Evolutionary conservation across 2,329 filamentous ascomycete species (phyloP), one percentile per base, ranked within the genome.

Genomic region (Microsporum canis): DNA sequence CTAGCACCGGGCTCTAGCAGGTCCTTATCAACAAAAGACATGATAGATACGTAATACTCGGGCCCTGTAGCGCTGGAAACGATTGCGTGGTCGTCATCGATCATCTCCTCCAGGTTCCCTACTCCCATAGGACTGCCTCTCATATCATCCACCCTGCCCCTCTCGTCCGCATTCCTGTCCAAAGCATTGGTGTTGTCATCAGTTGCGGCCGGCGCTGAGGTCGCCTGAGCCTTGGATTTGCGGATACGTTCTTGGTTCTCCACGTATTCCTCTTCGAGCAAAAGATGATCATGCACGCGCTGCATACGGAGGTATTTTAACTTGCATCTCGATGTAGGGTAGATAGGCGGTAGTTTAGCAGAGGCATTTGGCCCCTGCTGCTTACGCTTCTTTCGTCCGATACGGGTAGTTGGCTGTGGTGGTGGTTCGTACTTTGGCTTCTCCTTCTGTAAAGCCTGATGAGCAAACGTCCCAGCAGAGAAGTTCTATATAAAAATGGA

Each of bases 391-490:
- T 95, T 96, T 72, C 92, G 89, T 64, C 94, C 94, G 74, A 99
- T 88, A 74, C 94, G 89, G 67, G 94, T 97, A 65, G 94, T 99
- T 65, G 94, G 94, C 71, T 92, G 88, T 76, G 94, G 94, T 68
- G 94, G 94, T 66, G 94, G 94, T 78, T 99, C 94, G 82, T 99
- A 99, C 88, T 96, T 97, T 73, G 94, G 94, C 87, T 99, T 99
- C 65, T 99, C 92, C 84, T 99, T 97, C 92, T 96, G 71, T 68
- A 63, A 58, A 29, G 23, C n/a, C 38, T 45, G 61, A 60, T 64
- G 63, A 68, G 41, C 66, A 66, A 59, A 60, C 38, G 58, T 31
- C 17, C n/a, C 62, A 61, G 7, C 8, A 39, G 60, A 31, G 17
- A 3, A 43, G 55, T 7, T 12, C 4, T 2, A 49, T 8, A 38